A percentile compares a stretch with the other conserved stretches of the same genome.
These are phyloP conservation scores for Mucor circinelloides DNA, from an alignment of 371 early-diverging fungal species.

Conservation along the genomic window DNA sequence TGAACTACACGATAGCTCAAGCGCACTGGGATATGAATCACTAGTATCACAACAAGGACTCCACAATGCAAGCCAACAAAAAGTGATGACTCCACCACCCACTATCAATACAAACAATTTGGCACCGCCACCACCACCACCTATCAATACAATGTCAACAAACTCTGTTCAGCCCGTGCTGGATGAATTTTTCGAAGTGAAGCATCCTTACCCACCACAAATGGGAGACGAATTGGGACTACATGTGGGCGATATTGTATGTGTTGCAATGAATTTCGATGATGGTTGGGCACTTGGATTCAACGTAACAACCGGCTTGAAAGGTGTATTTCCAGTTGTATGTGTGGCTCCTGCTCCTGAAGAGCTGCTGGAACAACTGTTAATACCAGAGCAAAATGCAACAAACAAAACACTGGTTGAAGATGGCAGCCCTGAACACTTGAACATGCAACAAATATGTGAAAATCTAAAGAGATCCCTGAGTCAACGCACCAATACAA, in stretches of 20 bases:
- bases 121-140: conserved; percentile 8
- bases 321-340: conserved; percentile 76
- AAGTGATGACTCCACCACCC: neutral
- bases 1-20: conserved; percentile 11
- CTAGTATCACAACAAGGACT: conserved; percentile 19
- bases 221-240: conserved; percentile 73
- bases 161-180: neutral
- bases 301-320: conserved; percentile 65
- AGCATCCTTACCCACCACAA: conserved; percentile 63
- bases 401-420: conserved; percentile 34
- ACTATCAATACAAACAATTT: neutral
- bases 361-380: conserved; percentile 40
- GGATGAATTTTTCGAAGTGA: conserved; percentile 51
- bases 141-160: conserved; percentile 3
- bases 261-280: conserved; percentile 60
- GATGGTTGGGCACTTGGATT: conserved; percentile 78
- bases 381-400: conserved; percentile 14
- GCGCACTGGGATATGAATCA: conserved; percentile 24
- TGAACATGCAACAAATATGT: conserved; percentile 23
- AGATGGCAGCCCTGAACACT: conserved; percentile 21
- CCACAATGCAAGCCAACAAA: neutral
- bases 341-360: conserved; percentile 53
- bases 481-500: conserved; percentile 17
- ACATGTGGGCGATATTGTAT: conserved; percentile 67
- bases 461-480: conserved; percentile 20